Base-by-base conservation (phyloP, 2,329 filamentous ascomycete species). In the Chrysosporium keratinophilum region DNA sequence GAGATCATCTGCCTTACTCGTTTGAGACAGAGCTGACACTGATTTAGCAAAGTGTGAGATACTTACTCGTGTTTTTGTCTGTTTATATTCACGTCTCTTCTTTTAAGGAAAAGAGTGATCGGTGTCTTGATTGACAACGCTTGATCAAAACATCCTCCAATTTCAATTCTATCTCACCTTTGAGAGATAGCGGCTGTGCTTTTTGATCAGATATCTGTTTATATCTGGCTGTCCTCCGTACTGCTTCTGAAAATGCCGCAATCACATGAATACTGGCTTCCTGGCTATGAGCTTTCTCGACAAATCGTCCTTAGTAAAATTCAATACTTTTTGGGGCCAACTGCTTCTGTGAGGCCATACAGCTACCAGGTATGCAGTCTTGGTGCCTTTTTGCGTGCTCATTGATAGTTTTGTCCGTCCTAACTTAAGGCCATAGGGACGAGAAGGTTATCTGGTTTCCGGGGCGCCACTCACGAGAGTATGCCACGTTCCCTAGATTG, bases 301-400 rank as follows among this genome's bases (percentile, higher is more conserved):
- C 73, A 75, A 55, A 70, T 76, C 53, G 72, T 76, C 43, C 65
- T 76, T 45, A 70, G 71, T 41, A 71, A 75, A 46, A 72, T 76
- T 47, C 73, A 75, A 54, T 75, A 71, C 57, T 74, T 74, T 56
- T 68, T 76, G 23, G 74, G 74, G 10, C 74, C 73, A 40, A 68
- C 68, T 54, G 71, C 73, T 52, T 71, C 71, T 7, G 73, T 71
- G 35, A 65, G 74, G 55, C 74, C 74, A 39, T 76, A 71, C 59
- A 72, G 67, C 50, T 74, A 74, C 56, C 72, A 75, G 65, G 72
- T 73, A 71, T 49, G 50, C 17, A 41, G 50, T 28, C 42, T 52
- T 46, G 41, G 52, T 44, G 42, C 19, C 15, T 35, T 55, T 33
- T 11, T 39, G n/a, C n/a, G n/a, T 42, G 17, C 19, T 35, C 23